Base-by-base conservation (phyloP, 805 yeast genomes). In the Candida tallmaniae region DNA sequence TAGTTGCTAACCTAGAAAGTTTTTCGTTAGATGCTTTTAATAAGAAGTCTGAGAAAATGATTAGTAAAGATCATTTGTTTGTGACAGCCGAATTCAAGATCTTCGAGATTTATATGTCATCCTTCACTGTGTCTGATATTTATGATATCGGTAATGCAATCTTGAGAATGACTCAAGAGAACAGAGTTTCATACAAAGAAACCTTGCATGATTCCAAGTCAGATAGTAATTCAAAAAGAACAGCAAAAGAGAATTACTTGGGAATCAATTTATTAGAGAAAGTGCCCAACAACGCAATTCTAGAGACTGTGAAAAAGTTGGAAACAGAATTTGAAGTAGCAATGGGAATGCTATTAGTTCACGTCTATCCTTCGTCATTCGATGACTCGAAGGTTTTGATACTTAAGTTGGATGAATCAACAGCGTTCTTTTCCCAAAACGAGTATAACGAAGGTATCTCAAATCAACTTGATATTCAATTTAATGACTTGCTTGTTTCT, bases 331-430 rank as follows among this genome's bases (percentile, higher is more conserved):
- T 89, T 25, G 78, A 78, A 35, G 80, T 86, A 1, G 60, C 67
- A 21, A 56, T 87, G 14, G 81, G 80, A 2, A 58, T 58, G 4
- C 51, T 83, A 12, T 59, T 76, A 31, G 41, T 81, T 1, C 87
- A 82, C 35, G 71, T 88, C 0, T 89, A 83, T 49, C 97, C 98
- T 1, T 81, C 87, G 25, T 77, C 93, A 6, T 70, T 90, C 39
- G 65, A 76, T 28, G 97, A 93, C 48, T 58, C 80, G 2, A 86
- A 82, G 45, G 95, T 84, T 0, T 61, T 90, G 43, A 79, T 78
- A 3, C 57, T 82, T 3, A 70, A 68, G 33, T 58, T 82, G 21
- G 81, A 77, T 27, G 69, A 73, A 26, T 57, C 79, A 2, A 58
- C 54, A n/a, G 83, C 76, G 7, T 54, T 52, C n/a, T 76, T 74